phyloP scores from a whole-genome alignment of 1,284 basidiomycete genomes.

The Erythrobasidium hasegawianum region DNA sequence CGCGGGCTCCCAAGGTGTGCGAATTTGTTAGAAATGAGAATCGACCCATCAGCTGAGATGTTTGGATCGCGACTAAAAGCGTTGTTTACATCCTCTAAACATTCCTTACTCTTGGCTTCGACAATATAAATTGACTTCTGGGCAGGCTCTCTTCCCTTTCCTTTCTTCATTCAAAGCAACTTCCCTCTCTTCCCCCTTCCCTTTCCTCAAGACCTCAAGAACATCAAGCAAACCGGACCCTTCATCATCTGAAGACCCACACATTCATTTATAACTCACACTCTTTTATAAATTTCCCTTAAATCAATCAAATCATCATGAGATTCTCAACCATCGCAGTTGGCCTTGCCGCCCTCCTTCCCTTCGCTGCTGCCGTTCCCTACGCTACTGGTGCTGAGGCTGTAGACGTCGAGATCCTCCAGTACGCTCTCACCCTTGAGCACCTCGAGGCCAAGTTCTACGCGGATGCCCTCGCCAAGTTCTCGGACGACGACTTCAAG shows the following conservation, averaged over 20 bases:
- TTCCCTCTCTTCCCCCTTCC: neutral
- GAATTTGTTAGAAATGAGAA: too few species aligned
- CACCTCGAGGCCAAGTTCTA: constrained; percentile 67
- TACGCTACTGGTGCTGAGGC: constrained; percentile 16
- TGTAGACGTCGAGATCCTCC: constrained; percentile 16
- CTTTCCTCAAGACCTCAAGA: neutral
- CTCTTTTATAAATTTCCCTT: constrained; percentile 8
- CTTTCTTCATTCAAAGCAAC: neutral
- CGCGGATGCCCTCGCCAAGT: constrained; percentile 53
- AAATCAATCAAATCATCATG: neutral
- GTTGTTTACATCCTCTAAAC: too few species aligned
- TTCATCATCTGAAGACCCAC: constrained; percentile 6
- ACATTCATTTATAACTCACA: constrained; percentile 21
- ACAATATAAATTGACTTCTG: too few species aligned
- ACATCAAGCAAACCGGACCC: neutral
- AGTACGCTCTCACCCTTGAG: constrained; percentile 54
- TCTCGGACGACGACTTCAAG: constrained; percentile 56
- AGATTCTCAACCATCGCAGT: constrained; percentile 14
- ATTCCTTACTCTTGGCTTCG: too few species aligned
- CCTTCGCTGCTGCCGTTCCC: constrained; percentile 13
- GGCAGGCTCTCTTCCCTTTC: too few species aligned
- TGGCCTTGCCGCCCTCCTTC: constrained; percentile 28
- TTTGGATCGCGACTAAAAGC: too few species aligned
- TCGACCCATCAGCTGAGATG: too few species aligned
- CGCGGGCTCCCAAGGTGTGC: too few species aligned